These are phyloP conservation scores for Candida insectalens DNA, from an alignment of 805 yeast genomes.

Conservation along the genomic window DNA sequence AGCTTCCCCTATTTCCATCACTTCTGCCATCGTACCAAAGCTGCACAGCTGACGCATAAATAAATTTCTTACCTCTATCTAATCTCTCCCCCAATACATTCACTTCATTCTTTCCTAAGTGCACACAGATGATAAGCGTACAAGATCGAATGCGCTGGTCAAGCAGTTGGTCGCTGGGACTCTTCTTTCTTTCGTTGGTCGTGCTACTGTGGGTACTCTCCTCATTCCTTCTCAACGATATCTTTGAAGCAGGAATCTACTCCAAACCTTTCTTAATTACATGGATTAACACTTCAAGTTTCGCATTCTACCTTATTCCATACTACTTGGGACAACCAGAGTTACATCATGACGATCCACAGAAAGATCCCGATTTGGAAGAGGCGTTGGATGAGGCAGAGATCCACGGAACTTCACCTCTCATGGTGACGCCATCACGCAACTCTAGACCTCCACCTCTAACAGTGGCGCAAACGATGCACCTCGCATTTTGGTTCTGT, in stretches of 20 bases:
- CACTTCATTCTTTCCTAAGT: no score
- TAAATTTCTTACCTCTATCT: no score
- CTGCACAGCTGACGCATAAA: no score
- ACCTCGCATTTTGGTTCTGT: conserved; percentile 72
- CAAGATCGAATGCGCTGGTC: no score
- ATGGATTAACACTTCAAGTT: conserved; percentile 81
- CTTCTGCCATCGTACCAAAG: no score
- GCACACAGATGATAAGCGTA: no score
- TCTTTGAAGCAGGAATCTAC: conserved; percentile 58
- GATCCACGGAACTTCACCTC: conserved; percentile 1
- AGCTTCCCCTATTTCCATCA: no score
- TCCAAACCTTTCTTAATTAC: conserved; percentile 90
- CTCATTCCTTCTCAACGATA: conserved; percentile 71
- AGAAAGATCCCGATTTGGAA: neutral
- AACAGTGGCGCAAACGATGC: conserved; percentile 54
- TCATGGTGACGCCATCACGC: neutral
- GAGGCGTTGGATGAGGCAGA: conserved; percentile 2
- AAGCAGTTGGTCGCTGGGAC: conserved; percentile 81
- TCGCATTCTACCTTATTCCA: conserved; percentile 68
- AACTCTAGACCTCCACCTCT: conserved; percentile 12
- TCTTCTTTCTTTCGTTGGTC: conserved; percentile 62
- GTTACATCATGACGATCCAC: neutral
- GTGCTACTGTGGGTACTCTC: conserved; percentile 87
- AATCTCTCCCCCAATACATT: no score
- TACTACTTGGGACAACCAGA: conserved; percentile 17